Percentiles rank a stretch among this genome's conserved stretches.
Conservation (phyloP, 768 basidiomycete genomes). For the Leccinellum albellum region DNA sequence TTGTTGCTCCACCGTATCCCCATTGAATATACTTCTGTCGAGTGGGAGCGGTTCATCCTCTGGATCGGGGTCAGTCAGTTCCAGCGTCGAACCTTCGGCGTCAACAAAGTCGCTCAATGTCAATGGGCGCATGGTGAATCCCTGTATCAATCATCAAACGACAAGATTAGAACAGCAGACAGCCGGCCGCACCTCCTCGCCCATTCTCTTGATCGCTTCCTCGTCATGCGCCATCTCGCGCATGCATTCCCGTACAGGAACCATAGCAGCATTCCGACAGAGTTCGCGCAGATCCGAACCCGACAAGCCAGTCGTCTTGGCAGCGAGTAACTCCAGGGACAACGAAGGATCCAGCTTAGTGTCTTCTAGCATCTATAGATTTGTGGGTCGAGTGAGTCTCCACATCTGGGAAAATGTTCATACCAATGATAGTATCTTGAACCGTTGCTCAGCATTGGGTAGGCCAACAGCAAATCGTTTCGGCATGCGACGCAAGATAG, state of each 20-base stretch:
- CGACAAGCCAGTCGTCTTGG: conserved; percentile 68
- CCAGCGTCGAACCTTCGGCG: conserved; percentile 32
- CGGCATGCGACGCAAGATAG: conserved; percentile 94
- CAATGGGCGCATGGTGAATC: conserved; percentile 74
- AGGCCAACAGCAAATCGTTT: conserved; percentile 87
- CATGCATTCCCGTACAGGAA: conserved; percentile 83
- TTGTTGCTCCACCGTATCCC: neutral
- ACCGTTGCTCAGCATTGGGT: conserved; percentile 73
- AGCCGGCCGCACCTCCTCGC: conserved; percentile 36
- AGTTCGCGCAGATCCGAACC: conserved; percentile 91
- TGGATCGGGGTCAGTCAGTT: conserved; percentile 23
- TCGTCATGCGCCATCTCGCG: conserved; percentile 45
- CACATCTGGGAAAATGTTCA: conserved; percentile 13
- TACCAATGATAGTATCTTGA: conserved; percentile 81
- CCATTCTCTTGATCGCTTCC: conserved; percentile 44
- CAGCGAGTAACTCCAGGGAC: conserved; percentile 58
- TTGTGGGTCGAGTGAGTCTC: neutral
- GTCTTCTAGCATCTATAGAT: conserved; percentile 74
- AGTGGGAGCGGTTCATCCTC: conserved; percentile 25
- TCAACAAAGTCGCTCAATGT: conserved; percentile 65
- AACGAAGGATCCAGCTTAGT: conserved; percentile 65
- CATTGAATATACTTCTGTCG: neutral
- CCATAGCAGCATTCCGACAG: conserved; percentile 92
- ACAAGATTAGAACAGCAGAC: neutral
- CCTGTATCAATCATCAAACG: conserved; percentile 39